Conservation (phyloP, 306 rosid species). For the Heteromeles arbutifolia region DNA sequence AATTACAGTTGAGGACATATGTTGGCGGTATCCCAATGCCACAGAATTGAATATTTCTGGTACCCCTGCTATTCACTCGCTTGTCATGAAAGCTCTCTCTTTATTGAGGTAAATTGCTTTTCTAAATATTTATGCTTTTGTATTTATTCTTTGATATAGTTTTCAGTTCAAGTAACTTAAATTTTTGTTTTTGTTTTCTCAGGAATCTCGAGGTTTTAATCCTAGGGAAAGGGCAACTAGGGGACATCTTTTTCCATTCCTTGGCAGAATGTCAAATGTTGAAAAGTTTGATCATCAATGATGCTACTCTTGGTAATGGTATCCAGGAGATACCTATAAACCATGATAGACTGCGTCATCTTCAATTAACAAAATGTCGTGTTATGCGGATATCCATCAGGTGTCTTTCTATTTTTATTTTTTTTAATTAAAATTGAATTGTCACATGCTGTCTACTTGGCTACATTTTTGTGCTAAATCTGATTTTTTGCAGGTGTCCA, state of each 20-base stretch:
- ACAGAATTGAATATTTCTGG: conserved; percentile 79
- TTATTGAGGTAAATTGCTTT: conserved; percentile 51
- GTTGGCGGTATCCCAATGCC: conserved; percentile 94
- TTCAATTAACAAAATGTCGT: conserved; percentile 83
- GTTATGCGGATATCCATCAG: conserved; percentile 90
- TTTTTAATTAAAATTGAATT: not conserved
- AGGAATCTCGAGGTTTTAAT: conserved; percentile 84
- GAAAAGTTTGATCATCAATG: conserved; percentile 66
- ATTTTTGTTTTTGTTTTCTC: conserved; percentile 12
- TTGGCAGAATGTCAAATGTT: conserved; percentile 63
- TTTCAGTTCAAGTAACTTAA: not conserved
- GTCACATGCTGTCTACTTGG: not conserved
- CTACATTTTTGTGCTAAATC: conserved; percentile 3
- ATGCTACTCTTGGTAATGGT: conserved; percentile 83
- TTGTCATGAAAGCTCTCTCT: conserved; percentile 73
- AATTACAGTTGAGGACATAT: conserved; percentile 85
- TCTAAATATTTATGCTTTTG: not conserved
- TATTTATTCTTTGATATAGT: conserved; percentile 17
- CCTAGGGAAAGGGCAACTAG: conserved; percentile 72
- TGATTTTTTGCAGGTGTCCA: conserved; percentile 64
- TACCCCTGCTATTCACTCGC: conserved; percentile 45
- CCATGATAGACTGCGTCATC: conserved; percentile 76
- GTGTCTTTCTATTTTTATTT: conserved; percentile 25
- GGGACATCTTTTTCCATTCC: conserved; percentile 73
- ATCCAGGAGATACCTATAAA: conserved; percentile 72